Evolutionary conservation across 1,139 yeast genomes (phyloP).

Genomic region (Yamadazyma songkhlaensis): DNA sequence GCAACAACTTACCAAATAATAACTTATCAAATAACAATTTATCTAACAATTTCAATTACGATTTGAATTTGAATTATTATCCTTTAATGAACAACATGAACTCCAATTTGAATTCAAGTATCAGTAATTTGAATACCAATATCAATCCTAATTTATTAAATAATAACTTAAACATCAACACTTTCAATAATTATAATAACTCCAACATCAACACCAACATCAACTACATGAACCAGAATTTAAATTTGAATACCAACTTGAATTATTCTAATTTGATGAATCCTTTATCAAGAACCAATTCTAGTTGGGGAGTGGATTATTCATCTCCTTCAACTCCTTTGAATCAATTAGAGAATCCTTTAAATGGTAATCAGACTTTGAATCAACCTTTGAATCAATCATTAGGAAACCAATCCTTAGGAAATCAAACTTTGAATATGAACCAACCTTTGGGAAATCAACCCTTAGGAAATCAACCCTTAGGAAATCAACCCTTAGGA

Average conservation of each 20-base stretch:
- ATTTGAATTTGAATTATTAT: background rate
- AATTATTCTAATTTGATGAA: constrained; percentile 12
- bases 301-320: constrained; percentile 39
- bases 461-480: no score
- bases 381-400: constrained; percentile 4
- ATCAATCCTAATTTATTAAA: no score
- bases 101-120: no score
- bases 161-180: background rate
- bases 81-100: background rate
- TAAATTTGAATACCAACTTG: constrained; percentile 21
- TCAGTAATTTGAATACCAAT: background rate
- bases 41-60: background rate
- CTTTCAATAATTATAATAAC: background rate
- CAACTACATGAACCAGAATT: constrained; percentile 1
- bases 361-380: constrained; percentile 1
- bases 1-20: no score
- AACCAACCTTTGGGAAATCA: background rate
- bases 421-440: background rate
- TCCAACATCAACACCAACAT: background rate
- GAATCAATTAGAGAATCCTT: constrained; percentile 1
- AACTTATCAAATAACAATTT: no score
- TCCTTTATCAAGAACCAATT: constrained; percentile 31
- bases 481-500: background rate
- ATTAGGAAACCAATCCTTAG: no score
- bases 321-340: constrained; percentile 28